phyloP scores from a whole-genome alignment of 305 asterid genomes.

The Plantago coronopus region DNA sequence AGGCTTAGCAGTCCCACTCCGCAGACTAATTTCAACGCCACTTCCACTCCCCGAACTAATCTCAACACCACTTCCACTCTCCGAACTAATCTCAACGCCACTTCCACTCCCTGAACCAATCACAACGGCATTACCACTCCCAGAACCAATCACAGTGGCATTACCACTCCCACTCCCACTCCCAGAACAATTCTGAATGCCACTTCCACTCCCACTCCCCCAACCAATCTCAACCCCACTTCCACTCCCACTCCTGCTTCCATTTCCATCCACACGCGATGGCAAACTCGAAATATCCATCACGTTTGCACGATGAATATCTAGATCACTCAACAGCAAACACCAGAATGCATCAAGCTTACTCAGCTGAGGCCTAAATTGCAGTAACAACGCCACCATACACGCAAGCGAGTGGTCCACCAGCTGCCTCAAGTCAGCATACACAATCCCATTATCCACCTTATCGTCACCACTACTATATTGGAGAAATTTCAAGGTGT shows the following conservation, averaged over 20 bases:
- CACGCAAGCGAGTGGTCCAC: conserved; percentile 52
- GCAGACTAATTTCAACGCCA: background rate
- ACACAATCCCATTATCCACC: conserved; percentile 46
- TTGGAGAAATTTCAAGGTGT: conserved; percentile 53
- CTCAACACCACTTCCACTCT: conserved; percentile 14
- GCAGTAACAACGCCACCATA: conserved; percentile 57
- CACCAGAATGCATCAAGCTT: conserved; percentile 90
- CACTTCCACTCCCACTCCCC: too few relatives aligned
- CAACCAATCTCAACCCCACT: too few relatives aligned
- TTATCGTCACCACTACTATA: conserved; percentile 34
- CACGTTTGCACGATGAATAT: conserved; percentile 74
- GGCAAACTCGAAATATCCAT: conserved; percentile 65
- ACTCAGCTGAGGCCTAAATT: conserved; percentile 56
- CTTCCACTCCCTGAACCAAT: conserved; percentile 14
- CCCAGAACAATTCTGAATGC: too few relatives aligned
- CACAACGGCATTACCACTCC: conserved; percentile 13
- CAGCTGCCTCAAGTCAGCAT: conserved; percentile 52
- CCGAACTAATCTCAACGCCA: background rate
- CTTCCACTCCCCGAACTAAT: conserved; percentile 13
- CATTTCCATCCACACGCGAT: conserved; percentile 21
- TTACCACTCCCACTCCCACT: too few relatives aligned
- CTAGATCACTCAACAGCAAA: conserved; percentile 84
- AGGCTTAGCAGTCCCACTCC: conserved; percentile 27
- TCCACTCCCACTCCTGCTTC: conserved; percentile 17
- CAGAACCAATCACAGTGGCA: too few relatives aligned